phyloP scores from a whole-genome alignment of 495 filamentous ascomycete species.

The Hapsidospora chrysogenum region DNA sequence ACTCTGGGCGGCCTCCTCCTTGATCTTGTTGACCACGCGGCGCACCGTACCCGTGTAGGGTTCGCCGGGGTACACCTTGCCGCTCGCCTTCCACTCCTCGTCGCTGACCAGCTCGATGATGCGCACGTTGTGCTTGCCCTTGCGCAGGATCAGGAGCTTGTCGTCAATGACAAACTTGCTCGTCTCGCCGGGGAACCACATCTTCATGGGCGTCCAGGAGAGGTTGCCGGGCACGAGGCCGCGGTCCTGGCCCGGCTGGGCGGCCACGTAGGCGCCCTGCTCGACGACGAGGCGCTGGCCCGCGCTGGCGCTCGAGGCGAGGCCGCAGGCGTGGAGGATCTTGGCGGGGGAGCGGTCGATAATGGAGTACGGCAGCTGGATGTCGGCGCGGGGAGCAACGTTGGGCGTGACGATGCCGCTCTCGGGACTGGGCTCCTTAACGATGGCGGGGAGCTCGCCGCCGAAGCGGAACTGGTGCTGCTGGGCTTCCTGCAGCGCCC shows the following conservation, averaged over 20 bases:
- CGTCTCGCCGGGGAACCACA: slow-evolving; percentile 40
- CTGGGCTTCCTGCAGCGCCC: slow-evolving; percentile 35
- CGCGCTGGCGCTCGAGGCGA: slow-evolving; percentile 46
- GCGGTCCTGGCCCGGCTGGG: slow-evolving; percentile 27
- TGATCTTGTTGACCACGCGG: slow-evolving; percentile 8
- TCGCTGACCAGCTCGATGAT: slow-evolving; percentile 57
- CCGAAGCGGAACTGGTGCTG: slow-evolving; percentile 42
- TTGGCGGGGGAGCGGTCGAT: slow-evolving; percentile 41
- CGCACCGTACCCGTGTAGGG: slow-evolving; percentile 19
- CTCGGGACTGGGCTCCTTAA: slow-evolving; percentile 4
- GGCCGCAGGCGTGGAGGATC: slow-evolving; percentile 49
- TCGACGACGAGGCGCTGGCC: slow-evolving; percentile 45
- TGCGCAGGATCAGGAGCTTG: slow-evolving; percentile 47
- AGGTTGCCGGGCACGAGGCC: slow-evolving; percentile 39
- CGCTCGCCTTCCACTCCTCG: slow-evolving; percentile 38
- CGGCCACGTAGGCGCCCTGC: slow-evolving; percentile 49
- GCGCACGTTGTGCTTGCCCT: slow-evolving; percentile 68
- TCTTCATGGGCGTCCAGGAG: slow-evolving; percentile 42
- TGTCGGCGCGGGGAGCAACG: slow-evolving; percentile 32
- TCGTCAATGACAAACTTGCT: slow-evolving; percentile 45
- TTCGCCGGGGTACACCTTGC: slow-evolving; percentile 26
- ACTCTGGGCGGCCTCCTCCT: slow-evolving; percentile 3
- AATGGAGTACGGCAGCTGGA: slow-evolving; percentile 51
- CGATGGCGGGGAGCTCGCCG: neutral
- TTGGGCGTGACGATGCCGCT: slow-evolving; percentile 23